Base-by-base conservation (phyloP, 179 eudicot genomes). In the Vitellaria paradoxa region DNA sequence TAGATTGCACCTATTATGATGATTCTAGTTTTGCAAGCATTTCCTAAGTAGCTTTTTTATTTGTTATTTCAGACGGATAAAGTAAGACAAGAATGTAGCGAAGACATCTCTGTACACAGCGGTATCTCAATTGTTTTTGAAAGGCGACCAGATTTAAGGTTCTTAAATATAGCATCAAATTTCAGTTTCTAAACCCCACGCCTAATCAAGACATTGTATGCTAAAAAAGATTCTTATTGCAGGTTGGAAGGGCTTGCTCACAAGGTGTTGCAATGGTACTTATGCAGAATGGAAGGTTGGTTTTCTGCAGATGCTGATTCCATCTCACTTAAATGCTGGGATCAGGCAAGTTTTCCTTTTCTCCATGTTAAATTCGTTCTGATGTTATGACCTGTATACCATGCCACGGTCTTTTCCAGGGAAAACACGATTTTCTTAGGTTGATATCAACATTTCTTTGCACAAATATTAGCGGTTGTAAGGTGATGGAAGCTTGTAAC, bases 201-300 rank as follows among this genome's bases (percentile, higher is more conserved):
- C 40, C 24, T 24, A 30, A 5, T 42, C 12, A 59, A 52, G 69
- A 65, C 3, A 11, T 63, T 37, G 52, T 66, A 76, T 42, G 69
- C 66, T 49, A 12, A 64, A 63, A 72, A 23, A 72, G 40, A 49
- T 20, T 26, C 46, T 68, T 30, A 24, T 77, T 90, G 65, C 88
- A 96, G 99, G 94, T 84, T 89, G 84, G 98, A 94, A 74, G 99
- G 99, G 70, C 87, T 96, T 85, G 86, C 92, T 74, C 92, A 96
- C 80, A 94, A 92, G 87, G 99, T 96, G 76, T 84, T 96, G 79
- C 99, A 96, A 87, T 96, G 99, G 99, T 96, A 96, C 91, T 88
- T 96, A 46, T 96, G 99, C 86, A 86, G 98, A 89, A 96, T 96
- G 99, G 99, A 96, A 85, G 99, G 99, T 66, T 96, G 99, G 99